Evolutionary conservation across 2,329 filamentous ascomycete species (phyloP), one percentile per base, ranked within the genome.

Genomic region (Hymenotorrendiella dingleyae): DNA sequence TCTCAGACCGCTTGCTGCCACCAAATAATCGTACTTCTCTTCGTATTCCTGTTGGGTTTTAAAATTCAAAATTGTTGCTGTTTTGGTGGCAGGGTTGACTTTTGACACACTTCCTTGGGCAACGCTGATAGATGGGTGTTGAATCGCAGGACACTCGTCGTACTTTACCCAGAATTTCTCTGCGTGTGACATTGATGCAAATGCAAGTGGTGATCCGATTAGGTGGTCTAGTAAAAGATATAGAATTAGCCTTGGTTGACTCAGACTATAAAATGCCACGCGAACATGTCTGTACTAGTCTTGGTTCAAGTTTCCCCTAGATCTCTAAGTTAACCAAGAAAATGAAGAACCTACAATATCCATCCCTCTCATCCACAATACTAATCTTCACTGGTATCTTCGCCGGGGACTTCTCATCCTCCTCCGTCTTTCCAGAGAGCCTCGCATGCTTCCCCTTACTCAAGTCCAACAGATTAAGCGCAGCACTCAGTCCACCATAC

Each of bases 361-460:
- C 86, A 67, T 90, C 85, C n/a, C 83, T 70, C 62, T 89, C 83
- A 55, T 90, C 84, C 19, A 86, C 78, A 17, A 90, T 73, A 17
- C 82, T 88, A 38, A 90, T 80, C 27, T 87, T 74, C 11, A 86
- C 63, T 1, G 76, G 70, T 33, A 82, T 67, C 19, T 67, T 69
- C 33, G 68, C 66, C 3, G 20, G 42, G 19, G 32, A 40, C 48
- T 59, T 22, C 29, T 53, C 28, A 52, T 60, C 42, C 30, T 32
- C 28, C 6, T 32, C 30, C 6, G 23, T 23, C 17, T 36, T 60
- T 59, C 58, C 64, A 61, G 30, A 47, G 43, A 42, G 47, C 27
- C 27, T 54, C 43, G 38, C 46, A 49, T 34, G 52, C 46, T 69
- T 65, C 14, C 80, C 80, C 44, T 74, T 68, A 46, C 75, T 76